phyloP scores from a whole-genome alignment of 176 grass and related monocot species.

The Aegilops sharonensis region DNA sequence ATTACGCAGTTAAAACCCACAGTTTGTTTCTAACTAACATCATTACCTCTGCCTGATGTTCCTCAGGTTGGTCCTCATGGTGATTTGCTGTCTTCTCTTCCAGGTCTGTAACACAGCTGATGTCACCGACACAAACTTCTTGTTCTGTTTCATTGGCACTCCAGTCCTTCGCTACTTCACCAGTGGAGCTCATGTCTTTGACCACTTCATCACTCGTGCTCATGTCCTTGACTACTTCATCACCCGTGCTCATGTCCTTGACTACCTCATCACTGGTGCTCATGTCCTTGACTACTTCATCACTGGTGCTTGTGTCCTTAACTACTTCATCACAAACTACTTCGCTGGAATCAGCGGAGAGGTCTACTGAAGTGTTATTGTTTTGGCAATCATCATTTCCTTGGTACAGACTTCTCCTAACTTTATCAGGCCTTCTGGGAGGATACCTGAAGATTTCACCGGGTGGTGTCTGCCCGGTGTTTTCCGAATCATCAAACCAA shows the following conservation, averaged over 20 bases:
- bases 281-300: constrained; percentile 12
- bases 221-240: constrained; percentile 13
- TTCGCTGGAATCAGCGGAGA: constrained; percentile 25
- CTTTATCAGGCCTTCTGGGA: constrained; percentile 50
- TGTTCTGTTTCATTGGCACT: constrained; percentile 22
- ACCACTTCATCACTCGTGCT: constrained; percentile 15
- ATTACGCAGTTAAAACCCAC: neutral
- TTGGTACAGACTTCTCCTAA: constrained; percentile 51
- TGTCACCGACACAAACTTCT: constrained; percentile 18
- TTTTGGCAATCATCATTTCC: constrained; percentile 36
- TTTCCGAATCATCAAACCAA: constrained; percentile 61
- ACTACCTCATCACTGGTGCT: constrained; percentile 2
- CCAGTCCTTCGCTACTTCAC: constrained; percentile 22
- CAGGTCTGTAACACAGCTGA: constrained; percentile 20
- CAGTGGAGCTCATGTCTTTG: constrained; percentile 19
- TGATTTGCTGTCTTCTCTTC: constrained; percentile 19
- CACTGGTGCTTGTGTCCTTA: constrained; percentile 13
- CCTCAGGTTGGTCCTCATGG: constrained; percentile 13
- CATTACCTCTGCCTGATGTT: constrained; percentile 24
- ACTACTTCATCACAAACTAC: constrained; percentile 12
- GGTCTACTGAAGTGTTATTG: constrained; percentile 20
- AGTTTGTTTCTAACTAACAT: constrained; percentile 5
- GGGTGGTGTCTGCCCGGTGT: constrained; percentile 39
- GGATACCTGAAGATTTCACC: constrained; percentile 45
- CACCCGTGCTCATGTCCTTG: neutral